Conservation (phyloP, 2,329 filamentous ascomycete genomes). For the Neophaeococcomyces mojaviensis region DNA sequence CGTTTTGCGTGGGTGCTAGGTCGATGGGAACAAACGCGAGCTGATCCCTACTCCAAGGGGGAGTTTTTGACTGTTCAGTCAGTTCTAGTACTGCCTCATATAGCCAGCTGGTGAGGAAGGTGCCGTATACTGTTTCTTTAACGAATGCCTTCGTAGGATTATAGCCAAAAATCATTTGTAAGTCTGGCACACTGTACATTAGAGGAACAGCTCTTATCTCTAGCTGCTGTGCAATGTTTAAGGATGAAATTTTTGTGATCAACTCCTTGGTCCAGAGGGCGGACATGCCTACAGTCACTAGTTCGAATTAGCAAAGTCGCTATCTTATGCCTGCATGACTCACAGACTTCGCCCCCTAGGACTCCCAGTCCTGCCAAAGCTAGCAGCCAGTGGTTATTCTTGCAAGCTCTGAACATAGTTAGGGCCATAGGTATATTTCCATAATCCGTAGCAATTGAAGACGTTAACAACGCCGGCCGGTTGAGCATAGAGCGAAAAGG, state of each 20-base stretch:
- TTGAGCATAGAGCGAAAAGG: slow-evolving; percentile 15
- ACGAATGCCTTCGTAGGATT: slow-evolving; percentile 1
- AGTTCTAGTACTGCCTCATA: slow-evolving; percentile 20
- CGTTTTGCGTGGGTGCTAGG: not conserved
- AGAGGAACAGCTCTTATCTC: slow-evolving; percentile 8
- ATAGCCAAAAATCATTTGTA: not conserved
- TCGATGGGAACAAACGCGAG: slow-evolving; percentile 24
- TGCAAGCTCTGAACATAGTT: too few species aligned
- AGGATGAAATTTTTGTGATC: slow-evolving; percentile 8
- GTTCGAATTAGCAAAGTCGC: too few species aligned
- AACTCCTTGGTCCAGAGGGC: slow-evolving; percentile 2
- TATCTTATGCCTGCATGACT: too few species aligned
- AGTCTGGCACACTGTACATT: slow-evolving; percentile 2
- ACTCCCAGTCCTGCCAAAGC: too few species aligned
- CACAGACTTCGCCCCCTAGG: too few species aligned
- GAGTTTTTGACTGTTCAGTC: slow-evolving; percentile 18
- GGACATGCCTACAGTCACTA: too few species aligned
- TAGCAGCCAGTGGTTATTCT: too few species aligned
- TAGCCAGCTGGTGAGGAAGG: slow-evolving; percentile 22
- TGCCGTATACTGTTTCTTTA: slow-evolving; percentile 10
- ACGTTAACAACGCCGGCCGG: not conserved
- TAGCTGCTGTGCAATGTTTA: slow-evolving; percentile 9
- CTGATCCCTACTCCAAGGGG: slow-evolving; percentile 21
- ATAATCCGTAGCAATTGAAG: slow-evolving; percentile 9
- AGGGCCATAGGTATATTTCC: not conserved